Evolutionary conservation across 805 yeast genomes (phyloP).

Genomic region (Sugiyamaella smithiae): DNA sequence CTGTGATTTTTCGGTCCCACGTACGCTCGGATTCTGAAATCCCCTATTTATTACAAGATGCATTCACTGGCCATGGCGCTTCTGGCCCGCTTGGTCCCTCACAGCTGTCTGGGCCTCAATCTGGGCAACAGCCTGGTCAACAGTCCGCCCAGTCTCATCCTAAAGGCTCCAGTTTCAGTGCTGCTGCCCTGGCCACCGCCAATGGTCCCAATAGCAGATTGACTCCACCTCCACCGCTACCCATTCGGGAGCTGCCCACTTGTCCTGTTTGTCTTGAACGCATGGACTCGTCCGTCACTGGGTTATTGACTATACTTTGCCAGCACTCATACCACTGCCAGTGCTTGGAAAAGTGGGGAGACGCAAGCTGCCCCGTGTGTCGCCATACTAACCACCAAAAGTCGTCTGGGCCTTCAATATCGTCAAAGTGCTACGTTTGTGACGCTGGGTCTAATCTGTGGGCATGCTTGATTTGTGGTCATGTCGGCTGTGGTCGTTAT

Average conservation of each 20-base stretch:
- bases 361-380: conserved; percentile 89
- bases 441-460: conserved; percentile 62
- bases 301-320: conserved; percentile 82
- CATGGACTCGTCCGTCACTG: conserved; percentile 77
- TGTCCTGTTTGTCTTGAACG: conserved; percentile 92
- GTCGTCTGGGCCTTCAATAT: conserved; percentile 14
- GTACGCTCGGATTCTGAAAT: conserved; percentile 35
- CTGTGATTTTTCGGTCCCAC: conserved; percentile 46
- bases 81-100: neutral
- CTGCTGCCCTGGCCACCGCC: conserved; percentile 5
- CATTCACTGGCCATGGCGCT: conserved; percentile 50
- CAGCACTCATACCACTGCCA: conserved; percentile 92
- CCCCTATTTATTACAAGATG: conserved; percentile 71
- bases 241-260: conserved; percentile 68
- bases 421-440: conserved; percentile 43
- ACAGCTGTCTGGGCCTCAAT: neutral
- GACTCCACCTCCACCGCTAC: conserved; percentile 27
- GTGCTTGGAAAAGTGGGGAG: conserved; percentile 84
- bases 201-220: conserved; percentile 10
- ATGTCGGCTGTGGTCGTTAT: conserved; percentile 89
- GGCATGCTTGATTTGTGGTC: conserved; percentile 89
- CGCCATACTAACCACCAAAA: conserved; percentile 52
- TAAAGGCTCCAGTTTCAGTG: neutral
- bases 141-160: neutral
- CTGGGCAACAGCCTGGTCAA: conserved; percentile 17